Conservation (phyloP, 768 basidiomycete species). For the Podaxis sp. region DNA sequence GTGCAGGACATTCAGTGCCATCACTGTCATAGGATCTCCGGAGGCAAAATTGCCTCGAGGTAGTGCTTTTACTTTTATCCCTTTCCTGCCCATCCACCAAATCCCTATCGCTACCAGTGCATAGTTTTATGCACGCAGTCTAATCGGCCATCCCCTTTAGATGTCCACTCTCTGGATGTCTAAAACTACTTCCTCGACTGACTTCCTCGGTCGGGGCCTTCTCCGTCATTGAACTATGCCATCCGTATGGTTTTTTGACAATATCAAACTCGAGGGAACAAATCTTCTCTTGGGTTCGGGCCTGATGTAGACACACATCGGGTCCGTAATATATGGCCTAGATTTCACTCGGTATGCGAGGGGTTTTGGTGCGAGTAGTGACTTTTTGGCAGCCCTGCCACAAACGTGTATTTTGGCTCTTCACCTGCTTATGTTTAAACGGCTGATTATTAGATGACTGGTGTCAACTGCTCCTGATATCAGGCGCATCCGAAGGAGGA, state of each 20-base stretch:
- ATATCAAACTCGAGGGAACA: too few species aligned
- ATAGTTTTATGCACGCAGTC: constrained; percentile 4
- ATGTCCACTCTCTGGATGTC: not conserved
- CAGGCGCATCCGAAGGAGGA: too few species aligned
- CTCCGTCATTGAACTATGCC: too few species aligned
- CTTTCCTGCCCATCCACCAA: not conserved
- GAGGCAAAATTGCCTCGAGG: not conserved
- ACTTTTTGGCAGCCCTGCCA: not conserved
- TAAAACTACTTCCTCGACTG: not conserved
- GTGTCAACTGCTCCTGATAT: too few species aligned
- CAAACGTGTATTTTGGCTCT: not conserved
- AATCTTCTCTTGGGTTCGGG: too few species aligned
- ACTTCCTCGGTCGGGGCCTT: not conserved
- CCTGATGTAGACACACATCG: too few species aligned
- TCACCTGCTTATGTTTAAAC: not conserved
- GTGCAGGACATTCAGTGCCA: not conserved
- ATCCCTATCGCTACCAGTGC: constrained; percentile 10
- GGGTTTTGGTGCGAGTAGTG: not conserved
- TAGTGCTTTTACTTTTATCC: not conserved
- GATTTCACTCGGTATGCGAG: not conserved
- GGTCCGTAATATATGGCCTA: too few species aligned
- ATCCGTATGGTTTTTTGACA: too few species aligned
- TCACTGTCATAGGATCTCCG: not conserved
- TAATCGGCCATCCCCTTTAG: not conserved
- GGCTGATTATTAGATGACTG: too few species aligned